A percentile compares a stretch with the other conserved stretches of the same genome.
Evolutionary conservation across 345 rosid species (phyloP).

Genomic region (Syzygium aqueum): DNA sequence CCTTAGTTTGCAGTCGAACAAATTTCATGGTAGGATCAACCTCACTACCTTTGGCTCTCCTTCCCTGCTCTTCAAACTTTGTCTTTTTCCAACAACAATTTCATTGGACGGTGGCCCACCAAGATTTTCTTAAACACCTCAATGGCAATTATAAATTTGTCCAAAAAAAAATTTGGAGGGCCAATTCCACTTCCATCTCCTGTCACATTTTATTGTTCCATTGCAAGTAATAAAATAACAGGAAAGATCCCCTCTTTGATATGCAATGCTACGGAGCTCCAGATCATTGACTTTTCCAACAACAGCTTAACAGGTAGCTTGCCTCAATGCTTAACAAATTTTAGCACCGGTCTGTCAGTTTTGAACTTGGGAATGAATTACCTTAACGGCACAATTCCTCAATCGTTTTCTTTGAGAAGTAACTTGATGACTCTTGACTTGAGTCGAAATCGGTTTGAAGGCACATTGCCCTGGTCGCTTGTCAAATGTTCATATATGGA

Average conservation of each 20-base stretch:
- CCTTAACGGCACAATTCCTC: background rate
- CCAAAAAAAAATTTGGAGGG: background rate
- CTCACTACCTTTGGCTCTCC: fast-evolving
- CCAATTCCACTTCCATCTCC: background rate
- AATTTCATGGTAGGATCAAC: background rate
- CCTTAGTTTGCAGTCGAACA: background rate
- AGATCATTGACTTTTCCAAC: background rate
- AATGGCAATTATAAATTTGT: background rate
- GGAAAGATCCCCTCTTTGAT: background rate
- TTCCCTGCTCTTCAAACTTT: fast-evolving
- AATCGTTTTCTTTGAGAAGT: background rate
- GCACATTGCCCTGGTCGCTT: background rate
- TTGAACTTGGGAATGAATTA: background rate
- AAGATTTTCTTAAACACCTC: background rate
- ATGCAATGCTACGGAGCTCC: fast-evolving
- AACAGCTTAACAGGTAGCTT: background rate
- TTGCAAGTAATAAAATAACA: background rate
- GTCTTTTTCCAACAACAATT: background rate
- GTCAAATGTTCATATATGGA: background rate
- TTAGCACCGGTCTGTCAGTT: fast-evolving
- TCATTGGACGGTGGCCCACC: background rate
- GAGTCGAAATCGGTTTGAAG: background rate
- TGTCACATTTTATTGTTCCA: fast-evolving
- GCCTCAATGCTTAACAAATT: background rate
- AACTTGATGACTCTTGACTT: background rate